These are phyloP conservation scores for Streptanthus diversifolius DNA, from an alignment of 345 rosid genomes.

Conservation along the genomic window DNA sequence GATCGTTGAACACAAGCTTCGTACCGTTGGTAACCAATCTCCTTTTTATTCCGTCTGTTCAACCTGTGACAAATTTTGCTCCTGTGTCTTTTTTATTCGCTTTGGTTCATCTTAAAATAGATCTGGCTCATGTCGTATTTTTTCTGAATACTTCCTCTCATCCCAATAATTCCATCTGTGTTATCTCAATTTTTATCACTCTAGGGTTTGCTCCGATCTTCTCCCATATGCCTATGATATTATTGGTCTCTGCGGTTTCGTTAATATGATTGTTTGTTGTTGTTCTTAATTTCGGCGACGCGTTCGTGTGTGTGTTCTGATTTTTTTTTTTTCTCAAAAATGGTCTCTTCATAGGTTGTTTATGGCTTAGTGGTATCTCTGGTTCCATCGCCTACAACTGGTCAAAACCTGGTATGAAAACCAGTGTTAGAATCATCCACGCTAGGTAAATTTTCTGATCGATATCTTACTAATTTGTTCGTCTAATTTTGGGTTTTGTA, in stretches of 20 bases:
- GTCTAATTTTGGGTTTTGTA: neutral
- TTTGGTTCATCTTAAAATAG: neutral
- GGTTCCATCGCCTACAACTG: slow-evolving; percentile 93
- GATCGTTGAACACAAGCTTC: slow-evolving; percentile 84
- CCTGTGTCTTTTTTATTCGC: neutral
- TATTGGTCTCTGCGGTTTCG: neutral
- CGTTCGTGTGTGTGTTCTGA: too few relatives aligned
- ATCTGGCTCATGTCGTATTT: neutral
- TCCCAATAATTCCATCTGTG: neutral
- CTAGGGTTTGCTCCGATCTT: too few relatives aligned
- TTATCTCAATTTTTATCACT: neutral
- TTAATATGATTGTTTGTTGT: neutral
- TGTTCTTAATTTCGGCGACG: neutral
- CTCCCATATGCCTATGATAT: neutral
- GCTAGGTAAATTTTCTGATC: slow-evolving; percentile 65
- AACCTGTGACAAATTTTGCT: neutral
- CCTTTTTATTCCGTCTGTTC: neutral
- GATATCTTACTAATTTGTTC: neutral
- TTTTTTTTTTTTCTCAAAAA: too few relatives aligned
- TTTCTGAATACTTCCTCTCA: too few relatives aligned
- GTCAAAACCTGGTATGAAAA: slow-evolving; percentile 92
- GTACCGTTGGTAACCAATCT: slow-evolving; percentile 69
- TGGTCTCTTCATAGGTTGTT: slow-evolving; percentile 43
- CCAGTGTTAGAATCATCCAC: slow-evolving; percentile 93
- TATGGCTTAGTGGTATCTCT: slow-evolving; percentile 85